A percentile compares a stretch with the other conserved stretches of the same genome.
These are phyloP conservation scores for Psidium guajava DNA, from an alignment of 345 rosid species.

Conservation along the genomic window DNA sequence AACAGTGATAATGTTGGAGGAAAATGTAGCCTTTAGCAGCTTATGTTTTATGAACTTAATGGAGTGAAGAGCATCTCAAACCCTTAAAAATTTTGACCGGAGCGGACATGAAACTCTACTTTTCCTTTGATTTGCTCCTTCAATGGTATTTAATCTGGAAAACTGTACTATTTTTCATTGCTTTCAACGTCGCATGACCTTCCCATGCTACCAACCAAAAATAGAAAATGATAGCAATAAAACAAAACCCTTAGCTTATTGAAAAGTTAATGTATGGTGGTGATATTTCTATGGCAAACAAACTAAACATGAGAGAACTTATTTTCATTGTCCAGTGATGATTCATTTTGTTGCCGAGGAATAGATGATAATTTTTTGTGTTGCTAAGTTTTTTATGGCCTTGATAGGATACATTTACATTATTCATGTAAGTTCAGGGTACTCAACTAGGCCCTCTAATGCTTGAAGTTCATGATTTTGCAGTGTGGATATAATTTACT, in stretches of 20 bases:
- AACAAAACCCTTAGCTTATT: not conserved
- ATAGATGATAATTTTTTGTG: not conserved
- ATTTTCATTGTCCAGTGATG: not conserved
- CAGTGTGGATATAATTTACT: constrained; percentile 73
- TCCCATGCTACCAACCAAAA: not conserved
- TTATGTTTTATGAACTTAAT: too few relatives aligned
- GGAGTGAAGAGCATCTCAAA: not conserved
- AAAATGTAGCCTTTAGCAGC: not conserved
- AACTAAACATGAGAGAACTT: not conserved
- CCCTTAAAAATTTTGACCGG: not conserved
- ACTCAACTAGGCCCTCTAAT: not conserved
- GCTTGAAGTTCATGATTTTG: constrained; percentile 10
- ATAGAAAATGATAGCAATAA: not conserved
- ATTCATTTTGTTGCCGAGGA: not conserved
- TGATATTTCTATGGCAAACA: not conserved
- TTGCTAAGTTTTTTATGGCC: not conserved
- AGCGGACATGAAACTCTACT: not conserved
- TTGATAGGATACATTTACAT: not conserved
- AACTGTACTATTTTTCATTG: not conserved
- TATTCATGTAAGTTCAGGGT: not conserved
- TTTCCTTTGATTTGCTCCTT: not conserved
- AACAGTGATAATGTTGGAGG: not conserved
- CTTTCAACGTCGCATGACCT: not conserved
- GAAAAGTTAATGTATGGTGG: not conserved
- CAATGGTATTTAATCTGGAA: not conserved